These are phyloP conservation scores for Chondrostereum purpureum DNA, from an alignment of 1,284 basidiomycete species.

Conservation along the genomic window DNA sequence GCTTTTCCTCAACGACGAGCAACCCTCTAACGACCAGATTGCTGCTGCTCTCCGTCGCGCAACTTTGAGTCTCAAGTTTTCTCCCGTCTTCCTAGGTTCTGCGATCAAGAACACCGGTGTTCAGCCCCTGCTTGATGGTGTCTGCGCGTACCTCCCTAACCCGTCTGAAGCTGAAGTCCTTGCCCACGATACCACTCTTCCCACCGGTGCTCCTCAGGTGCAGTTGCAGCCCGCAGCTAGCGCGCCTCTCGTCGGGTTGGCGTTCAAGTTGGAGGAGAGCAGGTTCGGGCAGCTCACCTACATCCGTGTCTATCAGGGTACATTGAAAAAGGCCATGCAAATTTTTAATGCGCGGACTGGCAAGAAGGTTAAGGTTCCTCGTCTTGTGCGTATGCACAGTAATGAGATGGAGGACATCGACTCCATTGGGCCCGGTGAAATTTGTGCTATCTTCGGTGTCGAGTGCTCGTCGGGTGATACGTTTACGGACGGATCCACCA, in stretches of 20 bases:
- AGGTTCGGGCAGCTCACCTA: constrained; percentile 97
- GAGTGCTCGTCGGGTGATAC: constrained; percentile 99
- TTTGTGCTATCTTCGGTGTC: constrained; percentile 99
- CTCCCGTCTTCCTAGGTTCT: constrained; percentile 95
- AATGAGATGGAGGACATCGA: constrained; percentile 99
- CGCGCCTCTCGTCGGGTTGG: constrained; percentile 89
- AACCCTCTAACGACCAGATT: constrained; percentile 70
- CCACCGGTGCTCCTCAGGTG: constrained; percentile 61
- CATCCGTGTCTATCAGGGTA: constrained; percentile 98
- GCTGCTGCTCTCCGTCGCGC: constrained; percentile 84
- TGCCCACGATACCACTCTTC: constrained; percentile 79
- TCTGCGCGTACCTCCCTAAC: constrained; percentile 92
- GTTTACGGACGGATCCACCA: constrained; percentile 88
- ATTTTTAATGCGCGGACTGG: constrained; percentile 95
- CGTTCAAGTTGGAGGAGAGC: constrained; percentile 99
- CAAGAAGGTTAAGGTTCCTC: constrained; percentile 97
- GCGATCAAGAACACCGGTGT: constrained; percentile 98
- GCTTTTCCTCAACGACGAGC: constrained; percentile 82
- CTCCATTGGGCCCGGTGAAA: constrained; percentile 95
- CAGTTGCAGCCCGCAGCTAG: constrained; percentile 74
- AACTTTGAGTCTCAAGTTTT: constrained; percentile 86
- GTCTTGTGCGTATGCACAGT: constrained; percentile 96
- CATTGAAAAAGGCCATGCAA: constrained; percentile 75
- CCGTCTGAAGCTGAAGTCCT: constrained; percentile 77
- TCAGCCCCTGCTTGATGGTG: constrained; percentile 91